Evolutionary conservation across 371 early-diverging fungal genomes (phyloP).

Genomic region (Mortierella sp.): DNA sequence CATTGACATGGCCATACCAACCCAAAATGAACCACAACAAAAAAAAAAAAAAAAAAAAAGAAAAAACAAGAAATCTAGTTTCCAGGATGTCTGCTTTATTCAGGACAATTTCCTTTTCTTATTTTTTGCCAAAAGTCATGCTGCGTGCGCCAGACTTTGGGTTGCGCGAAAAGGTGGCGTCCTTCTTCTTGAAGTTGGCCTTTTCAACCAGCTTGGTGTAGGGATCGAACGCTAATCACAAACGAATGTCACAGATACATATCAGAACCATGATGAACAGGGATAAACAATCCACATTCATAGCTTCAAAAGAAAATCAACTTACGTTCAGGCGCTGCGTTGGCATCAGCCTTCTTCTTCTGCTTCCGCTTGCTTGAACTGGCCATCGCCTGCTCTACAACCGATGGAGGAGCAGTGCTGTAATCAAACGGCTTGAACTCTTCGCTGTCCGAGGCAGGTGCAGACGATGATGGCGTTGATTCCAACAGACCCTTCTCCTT

Average conservation of each 20-base stretch:
- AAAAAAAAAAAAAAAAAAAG: no score
- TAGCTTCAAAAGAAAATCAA: not conserved
- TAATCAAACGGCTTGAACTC: conserved; percentile 47
- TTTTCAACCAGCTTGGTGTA: conserved; percentile 50
- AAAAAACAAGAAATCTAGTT: no score
- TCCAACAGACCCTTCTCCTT: conserved; percentile 12
- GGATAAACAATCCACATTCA: not conserved
- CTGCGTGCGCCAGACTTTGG: conserved; percentile 57
- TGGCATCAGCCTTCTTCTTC: conserved; percentile 34
- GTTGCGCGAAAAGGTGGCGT: conserved; percentile 40
- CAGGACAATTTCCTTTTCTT: not conserved
- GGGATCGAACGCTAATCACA: conserved; percentile 55
- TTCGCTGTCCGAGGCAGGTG: conserved; percentile 20
- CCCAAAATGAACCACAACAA: no score
- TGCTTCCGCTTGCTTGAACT: conserved; percentile 25
- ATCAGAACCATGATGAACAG: not conserved
- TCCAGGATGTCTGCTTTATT: no score
- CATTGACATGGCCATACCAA: no score
- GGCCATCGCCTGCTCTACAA: conserved; percentile 38
- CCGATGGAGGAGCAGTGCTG: conserved; percentile 31
- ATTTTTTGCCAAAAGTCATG: conserved; percentile 52
- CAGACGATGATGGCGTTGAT: conserved; percentile 22
- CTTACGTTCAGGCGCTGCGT: conserved; percentile 35
- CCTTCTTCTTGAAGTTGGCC: conserved; percentile 43
- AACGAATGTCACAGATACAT: not conserved